A percentile compares a stretch with the other conserved stretches of the same genome.
Evolutionary conservation across 1,284 basidiomycete species (phyloP).

Genomic region (Cutaneotrichosporon curvatum): DNA sequence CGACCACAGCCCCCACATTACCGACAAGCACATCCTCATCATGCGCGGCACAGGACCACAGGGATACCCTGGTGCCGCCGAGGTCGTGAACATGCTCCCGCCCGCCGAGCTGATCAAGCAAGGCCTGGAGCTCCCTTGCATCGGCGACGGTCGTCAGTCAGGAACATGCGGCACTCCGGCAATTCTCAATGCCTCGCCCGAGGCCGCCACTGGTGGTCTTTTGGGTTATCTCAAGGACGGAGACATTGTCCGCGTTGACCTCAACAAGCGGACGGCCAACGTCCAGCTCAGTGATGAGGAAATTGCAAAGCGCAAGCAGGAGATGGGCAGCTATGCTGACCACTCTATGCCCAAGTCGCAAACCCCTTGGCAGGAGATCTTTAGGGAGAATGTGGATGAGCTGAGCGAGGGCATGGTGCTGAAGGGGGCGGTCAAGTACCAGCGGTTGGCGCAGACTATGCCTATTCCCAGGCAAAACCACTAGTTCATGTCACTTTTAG

Average conservation of each 20-base stretch:
- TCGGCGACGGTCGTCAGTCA: conserved; percentile 44
- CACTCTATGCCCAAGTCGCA: conserved; percentile 31
- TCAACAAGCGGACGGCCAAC: conserved; percentile 35
- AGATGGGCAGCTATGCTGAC: conserved; percentile 26
- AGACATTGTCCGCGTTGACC: conserved; percentile 43
- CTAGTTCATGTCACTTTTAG: conserved; percentile 12
- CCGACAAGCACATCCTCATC: conserved; percentile 36
- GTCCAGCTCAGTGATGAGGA: conserved; percentile 31
- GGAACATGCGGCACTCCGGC: conserved; percentile 44
- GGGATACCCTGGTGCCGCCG: conserved; percentile 43
- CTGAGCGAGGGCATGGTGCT: conserved; percentile 45
- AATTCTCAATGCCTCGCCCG: conserved; percentile 44
- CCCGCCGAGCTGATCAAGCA: conserved; percentile 42
- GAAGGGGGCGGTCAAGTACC: conserved; percentile 40
- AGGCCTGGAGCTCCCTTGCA: conserved; percentile 45
- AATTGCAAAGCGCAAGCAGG: conserved; percentile 33
- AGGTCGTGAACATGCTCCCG: conserved; percentile 47
- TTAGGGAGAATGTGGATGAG: conserved; percentile 36
- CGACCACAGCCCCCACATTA: conserved; percentile 27
- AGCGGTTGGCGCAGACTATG: conserved; percentile 40
- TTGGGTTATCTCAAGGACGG: conserved; percentile 43
- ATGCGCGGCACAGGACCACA: conserved; percentile 44
- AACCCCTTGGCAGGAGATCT: conserved; percentile 47
- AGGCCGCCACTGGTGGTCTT: conserved; percentile 43
- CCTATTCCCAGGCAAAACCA: conserved; percentile 41